These are phyloP conservation scores for Alternaria ventricosa DNA, from an alignment of 2,329 filamentous ascomycete genomes.

Conservation along the genomic window DNA sequence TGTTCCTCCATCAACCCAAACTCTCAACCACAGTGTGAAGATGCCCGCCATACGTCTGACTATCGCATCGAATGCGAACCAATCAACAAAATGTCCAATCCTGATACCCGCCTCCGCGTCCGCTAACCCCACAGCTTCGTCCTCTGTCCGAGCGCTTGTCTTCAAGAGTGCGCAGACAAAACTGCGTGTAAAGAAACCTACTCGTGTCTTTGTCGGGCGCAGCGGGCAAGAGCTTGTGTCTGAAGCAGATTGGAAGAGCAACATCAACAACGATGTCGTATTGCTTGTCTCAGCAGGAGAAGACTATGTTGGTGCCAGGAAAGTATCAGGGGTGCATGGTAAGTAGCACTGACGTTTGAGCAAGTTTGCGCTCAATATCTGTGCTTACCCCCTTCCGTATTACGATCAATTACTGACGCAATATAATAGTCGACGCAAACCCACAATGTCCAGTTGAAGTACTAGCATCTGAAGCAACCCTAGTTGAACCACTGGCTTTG, in stretches of 20 bases:
- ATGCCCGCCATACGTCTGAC: conserved; percentile 37
- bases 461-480: conserved; percentile 33
- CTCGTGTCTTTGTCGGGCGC: conserved; percentile 33
- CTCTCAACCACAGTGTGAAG: background rate
- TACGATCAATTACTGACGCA: background rate
- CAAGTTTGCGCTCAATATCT: conserved; percentile 31
- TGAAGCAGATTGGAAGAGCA: conserved; percentile 35
- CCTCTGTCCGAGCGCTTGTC: conserved; percentile 32
- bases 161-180: conserved; percentile 41
- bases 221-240: conserved; percentile 36
- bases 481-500: conserved; percentile 38
- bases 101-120: conserved; percentile 29
- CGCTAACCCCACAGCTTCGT: conserved; percentile 19
- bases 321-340: conserved; percentile 23
- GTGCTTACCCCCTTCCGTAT: background rate
- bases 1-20: background rate
- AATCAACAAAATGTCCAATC: conserved; percentile 36
- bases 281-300: conserved; percentile 43
- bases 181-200: conserved; percentile 38
- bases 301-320: conserved; percentile 40
- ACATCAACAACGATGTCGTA: conserved; percentile 32
- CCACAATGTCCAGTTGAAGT: conserved; percentile 24
- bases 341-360: conserved; percentile 22
- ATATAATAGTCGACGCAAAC: conserved; percentile 22
- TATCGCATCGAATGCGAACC: conserved; percentile 40